Evolutionary conservation across 2,329 filamentous ascomycete genomes (phyloP).

Genomic region (Hypoxylon rubiginosum): DNA sequence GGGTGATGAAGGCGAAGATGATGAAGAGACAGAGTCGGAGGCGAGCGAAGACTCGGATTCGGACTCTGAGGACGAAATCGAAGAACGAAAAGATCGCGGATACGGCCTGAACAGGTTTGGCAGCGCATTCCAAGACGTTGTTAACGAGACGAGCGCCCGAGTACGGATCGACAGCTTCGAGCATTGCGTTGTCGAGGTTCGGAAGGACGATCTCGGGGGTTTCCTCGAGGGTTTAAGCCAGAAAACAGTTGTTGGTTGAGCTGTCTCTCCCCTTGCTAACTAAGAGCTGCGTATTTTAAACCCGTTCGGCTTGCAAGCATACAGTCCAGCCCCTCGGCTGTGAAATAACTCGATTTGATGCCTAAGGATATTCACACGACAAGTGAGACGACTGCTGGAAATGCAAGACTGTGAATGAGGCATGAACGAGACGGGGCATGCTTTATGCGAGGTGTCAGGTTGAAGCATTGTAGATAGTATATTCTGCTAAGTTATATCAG

Average conservation of each 20-base stretch:
- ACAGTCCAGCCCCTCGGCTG: slow-evolving; percentile 15
- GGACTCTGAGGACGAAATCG: slow-evolving; percentile 67
- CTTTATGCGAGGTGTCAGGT: slow-evolving; percentile 29
- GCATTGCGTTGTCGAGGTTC: slow-evolving; percentile 97
- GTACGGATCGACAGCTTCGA: slow-evolving; percentile 97
- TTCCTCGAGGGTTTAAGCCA: slow-evolving; percentile 94
- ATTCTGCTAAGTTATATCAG: slow-evolving; percentile 15
- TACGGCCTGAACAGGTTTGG: slow-evolving; percentile 92
- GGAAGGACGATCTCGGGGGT: slow-evolving; percentile 90
- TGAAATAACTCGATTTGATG: slow-evolving; percentile 6
- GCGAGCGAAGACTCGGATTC: slow-evolving; percentile 64
- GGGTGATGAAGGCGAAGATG: slow-evolving; percentile 63
- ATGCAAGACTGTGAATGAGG: slow-evolving; percentile 23
- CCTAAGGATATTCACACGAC: slow-evolving; percentile 12
- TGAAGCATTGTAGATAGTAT: slow-evolving; percentile 30
- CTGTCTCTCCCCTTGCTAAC: slow-evolving; percentile 5
- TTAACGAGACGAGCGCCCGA: slow-evolving; percentile 88
- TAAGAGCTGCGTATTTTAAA: slow-evolving; percentile 6
- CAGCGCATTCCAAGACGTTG: slow-evolving; percentile 94
- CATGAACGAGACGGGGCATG: slow-evolving; percentile 26
- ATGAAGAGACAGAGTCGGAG: slow-evolving; percentile 64
- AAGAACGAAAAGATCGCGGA: slow-evolving; percentile 69
- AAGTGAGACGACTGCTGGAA: slow-evolving; percentile 21
- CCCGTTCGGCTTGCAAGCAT: slow-evolving; percentile 21
- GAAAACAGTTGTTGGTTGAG: slow-evolving; percentile 83